Base-by-base conservation (phyloP, 768 basidiomycete genomes). In the Rossbeevera mucosa region DNA sequence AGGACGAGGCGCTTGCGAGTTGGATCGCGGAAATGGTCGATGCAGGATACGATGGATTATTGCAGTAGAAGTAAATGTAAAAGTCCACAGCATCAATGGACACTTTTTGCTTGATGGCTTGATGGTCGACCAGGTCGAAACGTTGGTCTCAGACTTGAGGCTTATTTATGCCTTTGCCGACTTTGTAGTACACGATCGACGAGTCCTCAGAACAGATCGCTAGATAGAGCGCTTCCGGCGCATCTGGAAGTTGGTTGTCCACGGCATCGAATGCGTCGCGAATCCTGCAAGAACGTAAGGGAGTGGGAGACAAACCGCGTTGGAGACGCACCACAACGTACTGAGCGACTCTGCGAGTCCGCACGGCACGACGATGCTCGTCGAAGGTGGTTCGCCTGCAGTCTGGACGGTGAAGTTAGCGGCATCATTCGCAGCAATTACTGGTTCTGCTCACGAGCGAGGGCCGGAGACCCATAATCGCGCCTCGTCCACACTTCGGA, bases 121-220 rank as follows among this genome's bases (percentile, higher is more conserved):
- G n/a, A n/a, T n/a, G n/a, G n/a, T n/a, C n/a, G n/a, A n/a, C n/a
- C n/a, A n/a, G n/a, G 2, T 14, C 7, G 18, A 25, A 14, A 16
- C 18, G 24, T 29, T 7, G 16, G 20, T 20, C 36, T 70, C 59
- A 87, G 42, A 86, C 70, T 11, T 78, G 73, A 22, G 86, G 88
- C 60, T 91, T 91, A 54, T 83, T 81, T 28, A 91, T 86, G 50
- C 88, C 89, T 46, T 77, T 75, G 62, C 83, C 85, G 53, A 91
- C 75, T 61, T 87, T 88, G 70, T 91, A 91, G 67, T 91, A 91
- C 47, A 91, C 89, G 43, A 86, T 84, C 8, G 89, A 90, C 11
- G 89, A 83, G 60, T 91, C 89, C 47, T 86, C 81, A 0, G 84
- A 79, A 41, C 82, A 83, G 51, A 91, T 85, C 12, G 84, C 89